Conservation (phyloP, 768 basidiomycete genomes). For the Cyclocybe aegerita region DNA sequence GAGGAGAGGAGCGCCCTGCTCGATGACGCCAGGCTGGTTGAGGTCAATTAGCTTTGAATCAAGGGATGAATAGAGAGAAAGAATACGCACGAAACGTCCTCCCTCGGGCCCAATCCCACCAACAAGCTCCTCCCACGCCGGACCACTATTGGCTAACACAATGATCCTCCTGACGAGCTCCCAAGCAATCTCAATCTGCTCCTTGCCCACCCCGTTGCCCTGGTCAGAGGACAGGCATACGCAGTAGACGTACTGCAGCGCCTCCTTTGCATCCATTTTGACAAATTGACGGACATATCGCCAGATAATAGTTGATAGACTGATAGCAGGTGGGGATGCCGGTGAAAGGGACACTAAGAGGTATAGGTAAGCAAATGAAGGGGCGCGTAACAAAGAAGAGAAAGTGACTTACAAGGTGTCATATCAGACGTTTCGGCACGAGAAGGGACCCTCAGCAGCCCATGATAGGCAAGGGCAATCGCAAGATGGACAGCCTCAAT, state of each 20-base stretch:
- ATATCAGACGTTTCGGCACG: conserved; percentile 82
- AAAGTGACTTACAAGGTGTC: conserved; percentile 62
- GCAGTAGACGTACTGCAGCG: conserved; percentile 92
- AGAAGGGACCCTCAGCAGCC: conserved; percentile 81
- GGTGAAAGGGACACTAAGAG: conserved; percentile 66
- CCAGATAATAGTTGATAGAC: conserved; percentile 84
- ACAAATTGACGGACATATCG: conserved; percentile 92
- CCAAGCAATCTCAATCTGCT: conserved; percentile 82
- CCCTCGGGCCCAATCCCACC: conserved; percentile 92
- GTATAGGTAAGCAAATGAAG: background rate
- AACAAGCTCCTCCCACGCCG: conserved; percentile 90
- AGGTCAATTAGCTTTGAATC: background rate
- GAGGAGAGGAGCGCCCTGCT: conserved; percentile 77
- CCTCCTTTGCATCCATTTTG: conserved; percentile 90
- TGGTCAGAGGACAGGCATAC: conserved; percentile 79
- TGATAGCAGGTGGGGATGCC: conserved; percentile 68
- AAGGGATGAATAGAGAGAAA: background rate
- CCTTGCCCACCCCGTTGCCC: conserved; percentile 65
- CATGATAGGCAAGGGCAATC: conserved; percentile 90
- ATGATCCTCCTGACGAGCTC: conserved; percentile 78
- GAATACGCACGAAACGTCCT: conserved; percentile 72
- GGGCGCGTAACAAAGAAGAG: background rate
- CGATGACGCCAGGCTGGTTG: conserved; percentile 78
- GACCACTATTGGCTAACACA: conserved; percentile 73
- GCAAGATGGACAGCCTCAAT: conserved; percentile 95